phyloP scores from a whole-genome alignment of 73 alveolate species.

The Diophrys sp. region DNA sequence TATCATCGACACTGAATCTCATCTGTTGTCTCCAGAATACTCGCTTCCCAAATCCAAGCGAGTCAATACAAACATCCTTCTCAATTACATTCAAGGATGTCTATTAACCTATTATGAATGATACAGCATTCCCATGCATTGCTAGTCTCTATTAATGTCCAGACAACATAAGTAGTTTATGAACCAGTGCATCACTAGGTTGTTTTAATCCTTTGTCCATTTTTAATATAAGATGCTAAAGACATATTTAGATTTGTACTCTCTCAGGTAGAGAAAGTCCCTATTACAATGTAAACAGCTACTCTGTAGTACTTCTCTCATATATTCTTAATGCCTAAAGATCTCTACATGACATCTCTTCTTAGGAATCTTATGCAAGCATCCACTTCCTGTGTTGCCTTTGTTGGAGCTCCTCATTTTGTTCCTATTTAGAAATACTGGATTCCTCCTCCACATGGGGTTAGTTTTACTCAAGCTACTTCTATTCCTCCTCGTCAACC shows the following conservation, averaged over 20 bases:
- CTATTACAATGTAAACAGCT: conserved; percentile 80
- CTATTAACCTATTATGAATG: no score
- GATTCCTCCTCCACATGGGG: conserved; percentile 92
- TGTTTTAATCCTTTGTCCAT: no score
- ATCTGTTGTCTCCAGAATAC: no score
- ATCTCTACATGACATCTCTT: conserved; percentile 83
- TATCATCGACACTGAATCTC: no score
- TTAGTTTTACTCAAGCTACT: conserved; percentile 79
- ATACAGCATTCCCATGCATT: no score
- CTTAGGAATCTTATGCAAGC: conserved; percentile 76
- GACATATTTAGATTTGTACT: conserved; percentile 80
- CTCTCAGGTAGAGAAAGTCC: conserved; percentile 56
- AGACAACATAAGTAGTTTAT: no score
- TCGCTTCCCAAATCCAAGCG: no score
- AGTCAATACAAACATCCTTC: no score
- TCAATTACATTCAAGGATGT: no score
- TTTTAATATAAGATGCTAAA: conserved; percentile 77
- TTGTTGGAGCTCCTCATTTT: conserved; percentile 84
- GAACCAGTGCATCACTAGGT: no score
- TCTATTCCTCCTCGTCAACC: conserved; percentile 70
- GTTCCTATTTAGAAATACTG: conserved; percentile 83
- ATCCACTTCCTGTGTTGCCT: conserved; percentile 52
- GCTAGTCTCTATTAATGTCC: no score
- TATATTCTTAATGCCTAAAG: conserved; percentile 83
- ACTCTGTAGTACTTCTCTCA: conserved; percentile 78